A percentile compares a stretch with the other conserved stretches of the same genome.
Evolutionary conservation across 805 yeast species (phyloP).

Genomic region (Yarrowia deformans): DNA sequence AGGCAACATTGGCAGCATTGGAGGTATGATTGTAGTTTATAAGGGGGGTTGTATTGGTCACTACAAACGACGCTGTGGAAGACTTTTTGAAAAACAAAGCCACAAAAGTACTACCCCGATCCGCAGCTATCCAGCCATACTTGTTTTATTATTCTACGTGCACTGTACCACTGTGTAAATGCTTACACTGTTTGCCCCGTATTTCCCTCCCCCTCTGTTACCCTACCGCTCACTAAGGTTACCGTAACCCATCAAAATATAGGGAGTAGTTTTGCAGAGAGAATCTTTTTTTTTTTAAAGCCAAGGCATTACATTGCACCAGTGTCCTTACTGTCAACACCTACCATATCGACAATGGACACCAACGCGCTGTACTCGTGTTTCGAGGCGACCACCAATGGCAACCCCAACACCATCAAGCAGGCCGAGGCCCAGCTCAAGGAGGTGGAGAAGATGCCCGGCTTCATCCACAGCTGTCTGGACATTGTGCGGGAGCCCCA

Average conservation of each 20-base stretch:
- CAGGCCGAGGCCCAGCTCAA: constrained; percentile 75
- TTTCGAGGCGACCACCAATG: constrained; percentile 35
- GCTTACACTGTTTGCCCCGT: no score
- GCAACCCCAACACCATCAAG: constrained; percentile 22
- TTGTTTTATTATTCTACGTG: no score
- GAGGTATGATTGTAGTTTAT: no score
- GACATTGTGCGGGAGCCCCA: constrained; percentile 68
- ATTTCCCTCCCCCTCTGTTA: not conserved
- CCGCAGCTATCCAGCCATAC: no score
- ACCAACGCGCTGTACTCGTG: constrained; percentile 39
- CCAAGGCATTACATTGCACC: constrained; percentile 9
- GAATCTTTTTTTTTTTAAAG: not conserved
- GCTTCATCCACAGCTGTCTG: constrained; percentile 82
- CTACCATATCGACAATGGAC: constrained; percentile 28
- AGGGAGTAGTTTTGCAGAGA: not conserved
- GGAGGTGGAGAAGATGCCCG: constrained; percentile 63
- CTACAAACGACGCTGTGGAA: no score
- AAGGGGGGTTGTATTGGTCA: no score
- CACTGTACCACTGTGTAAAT: no score
- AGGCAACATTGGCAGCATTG: no score
- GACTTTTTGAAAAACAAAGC: no score
- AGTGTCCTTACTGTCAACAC: no score
- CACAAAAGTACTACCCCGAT: no score
- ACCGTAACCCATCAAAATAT: constrained; percentile 11
- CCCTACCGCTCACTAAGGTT: constrained; percentile 17